Evolutionary conservation across 345 rosid genomes (phyloP).

Genomic region (Rubroshorea leprosula): DNA sequence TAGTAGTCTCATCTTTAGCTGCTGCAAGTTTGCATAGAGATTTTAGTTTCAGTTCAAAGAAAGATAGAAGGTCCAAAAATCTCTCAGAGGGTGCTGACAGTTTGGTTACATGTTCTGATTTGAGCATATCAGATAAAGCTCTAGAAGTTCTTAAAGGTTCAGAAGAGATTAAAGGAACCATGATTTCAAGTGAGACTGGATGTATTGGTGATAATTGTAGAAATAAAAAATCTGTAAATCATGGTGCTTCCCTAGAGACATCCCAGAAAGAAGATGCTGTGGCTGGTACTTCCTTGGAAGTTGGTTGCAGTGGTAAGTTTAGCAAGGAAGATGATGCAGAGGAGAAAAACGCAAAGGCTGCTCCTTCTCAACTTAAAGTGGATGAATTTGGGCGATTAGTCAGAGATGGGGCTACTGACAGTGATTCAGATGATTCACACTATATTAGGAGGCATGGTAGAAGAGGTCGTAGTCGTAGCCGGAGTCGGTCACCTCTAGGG

Average conservation of each 20-base stretch:
- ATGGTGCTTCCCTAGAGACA: conserved; percentile 20
- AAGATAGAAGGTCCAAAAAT: conserved; percentile 5
- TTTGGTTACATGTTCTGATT: conserved; percentile 14
- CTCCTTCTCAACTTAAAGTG: conserved; percentile 31
- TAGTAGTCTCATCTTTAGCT: conserved; percentile 16
- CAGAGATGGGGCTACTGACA: conserved; percentile 49
- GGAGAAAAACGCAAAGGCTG: conserved; percentile 20
- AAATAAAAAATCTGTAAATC: conserved; percentile 9
- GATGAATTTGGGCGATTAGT: conserved; percentile 59
- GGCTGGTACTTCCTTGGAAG: conserved; percentile 17
- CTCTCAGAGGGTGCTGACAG: conserved; percentile 19
- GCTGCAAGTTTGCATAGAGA: conserved; percentile 13
- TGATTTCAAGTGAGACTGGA: conserved; percentile 20
- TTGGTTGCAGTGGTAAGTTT: conserved; percentile 15
- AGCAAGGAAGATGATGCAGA: conserved; percentile 24
- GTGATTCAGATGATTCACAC: conserved; percentile 47
- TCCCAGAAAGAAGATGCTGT: conserved; percentile 15
- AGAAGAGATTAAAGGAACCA: conserved; percentile 18
- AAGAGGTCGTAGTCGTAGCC: conserved; percentile 38
- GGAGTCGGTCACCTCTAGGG: conserved; percentile 39
- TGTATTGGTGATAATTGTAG: conserved; percentile 12
- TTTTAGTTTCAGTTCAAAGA: conserved; percentile 15
- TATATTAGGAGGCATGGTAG: conserved; percentile 24
- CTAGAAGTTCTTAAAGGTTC: conserved; percentile 5
- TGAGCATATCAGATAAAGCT: conserved; percentile 10